Base-by-base conservation (phyloP, 1,284 basidiomycete species). In the Austroboletus niveus region DNA sequence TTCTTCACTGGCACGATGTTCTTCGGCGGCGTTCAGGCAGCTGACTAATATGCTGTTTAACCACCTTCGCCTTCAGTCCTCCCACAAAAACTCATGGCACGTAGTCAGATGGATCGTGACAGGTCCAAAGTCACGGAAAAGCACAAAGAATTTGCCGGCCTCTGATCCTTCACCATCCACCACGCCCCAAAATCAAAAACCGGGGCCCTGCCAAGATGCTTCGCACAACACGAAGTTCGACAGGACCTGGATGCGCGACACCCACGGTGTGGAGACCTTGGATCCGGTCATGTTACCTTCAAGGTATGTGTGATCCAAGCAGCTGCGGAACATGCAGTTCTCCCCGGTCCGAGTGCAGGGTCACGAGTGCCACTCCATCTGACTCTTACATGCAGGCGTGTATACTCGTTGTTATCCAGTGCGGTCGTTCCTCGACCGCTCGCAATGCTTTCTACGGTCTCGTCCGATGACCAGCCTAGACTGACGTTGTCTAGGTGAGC, bases 401-500 rank as follows among this genome's bases (percentile, higher is more conserved):
- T 74, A 15, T 81, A 84, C 63, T 71, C 74, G 48, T 64, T 91
- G 55, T 71, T 90, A 71, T 87, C 84, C 29, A 84, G 84, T 39
- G 81, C 79, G 1, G 79, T 89, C 51, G 70, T 83, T 34, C 89
- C 88, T 12, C 78, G 89, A 39, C 89, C 89, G 3, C 81, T 90
- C 53, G 88, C 84, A 0, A 82, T 92, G 55, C 79, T 90, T 15
- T 89, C 87, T 5, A 81, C 84, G 11, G 53, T 87, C 17, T 79
- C 80, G 12, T 59, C 64, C 2, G 68, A 78, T 43, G 86, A 86
- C 1, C 67, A 74, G 1, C 73, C 77, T 42, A 92, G 91, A 67
- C 77, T 91, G 35, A 81, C 85, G 12, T 82, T 83, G 1, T 84
- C 85, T 68, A 84, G 81, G 78, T 79, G 54, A 49, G 48, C 49